Base-by-base conservation (phyloP, 108 stramenopile species). In the Cyclotella kingstonii region DNA sequence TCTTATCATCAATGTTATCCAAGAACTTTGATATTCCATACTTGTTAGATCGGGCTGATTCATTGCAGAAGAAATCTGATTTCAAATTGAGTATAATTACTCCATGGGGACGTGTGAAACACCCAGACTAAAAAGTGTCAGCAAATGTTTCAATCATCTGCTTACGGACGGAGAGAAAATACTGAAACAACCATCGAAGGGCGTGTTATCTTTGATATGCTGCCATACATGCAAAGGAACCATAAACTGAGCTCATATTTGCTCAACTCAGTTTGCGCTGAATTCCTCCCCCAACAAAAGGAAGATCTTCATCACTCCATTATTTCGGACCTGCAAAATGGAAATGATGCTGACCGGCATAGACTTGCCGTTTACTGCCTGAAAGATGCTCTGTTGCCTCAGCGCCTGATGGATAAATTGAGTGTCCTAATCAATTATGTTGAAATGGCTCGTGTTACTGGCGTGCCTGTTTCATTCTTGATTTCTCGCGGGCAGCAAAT, bases 301-400 rank as follows among this genome's bases (percentile, higher is more conserved):
- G 98, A 99, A 81, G 97, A 99, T 78, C 97, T 99, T 15, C 98
- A 99, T 66, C 97, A 99, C 76, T 94, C 91, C 77, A 99, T 99
- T 73, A 99, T 99, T 68, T 87, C 93, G 9, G 98, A 99, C 53
- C 76, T 98, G 19, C 95, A 98, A 73, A 86, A 84, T 52, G 98
- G 98, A 41, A 87, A 78, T 64, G 96, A 97, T 79, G 98, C 95
- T 54, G 97, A 98, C 63, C 88, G 98, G 15, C 93, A 96, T 45
- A 90, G 98, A 18, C 83, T 99, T 22, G 98, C 98, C 17, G 92
- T 95, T 29, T 99, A 99, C 89, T 99, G 98, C 71, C 59, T 99
- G 41, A 99, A 99, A 84, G 98, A 99, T 78, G 97, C 97, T 5
- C 42, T 85, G 45, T 77, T 99, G 54, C 97, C 97, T n/a, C 86